These are phyloP conservation scores for Eucalyptus sideroxylon DNA, from an alignment of 345 rosid genomes.

Conservation along the genomic window DNA sequence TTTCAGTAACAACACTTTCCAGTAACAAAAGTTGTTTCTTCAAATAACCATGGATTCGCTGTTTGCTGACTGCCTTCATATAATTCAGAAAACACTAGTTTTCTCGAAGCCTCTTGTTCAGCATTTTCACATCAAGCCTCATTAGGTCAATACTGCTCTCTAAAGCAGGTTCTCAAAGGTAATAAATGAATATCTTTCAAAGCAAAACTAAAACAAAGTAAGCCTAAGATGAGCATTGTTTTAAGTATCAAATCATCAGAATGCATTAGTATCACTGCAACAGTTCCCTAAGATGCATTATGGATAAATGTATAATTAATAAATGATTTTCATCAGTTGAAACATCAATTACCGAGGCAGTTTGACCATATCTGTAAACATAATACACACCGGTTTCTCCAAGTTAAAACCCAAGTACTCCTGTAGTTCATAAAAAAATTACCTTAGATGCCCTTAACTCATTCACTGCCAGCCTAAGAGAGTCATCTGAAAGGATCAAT, in stretches of 20 bases:
- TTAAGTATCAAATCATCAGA: neutral
- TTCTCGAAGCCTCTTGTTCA: too few relatives aligned
- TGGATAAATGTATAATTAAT: neutral
- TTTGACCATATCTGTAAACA: neutral
- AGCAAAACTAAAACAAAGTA: neutral
- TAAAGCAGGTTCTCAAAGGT: neutral
- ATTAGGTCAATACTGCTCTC: neutral
- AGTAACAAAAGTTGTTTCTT: neutral
- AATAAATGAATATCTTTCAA: neutral
- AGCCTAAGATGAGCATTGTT: neutral
- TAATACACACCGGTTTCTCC: neutral
- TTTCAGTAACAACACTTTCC: neutral
- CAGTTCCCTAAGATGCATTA: neutral
- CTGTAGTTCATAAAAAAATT: neutral
- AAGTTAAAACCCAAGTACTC: neutral
- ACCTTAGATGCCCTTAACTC: slow-evolving; percentile 78
- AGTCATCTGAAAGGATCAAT: slow-evolving; percentile 72
- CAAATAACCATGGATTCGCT: too few relatives aligned
- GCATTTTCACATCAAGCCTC: neutral
- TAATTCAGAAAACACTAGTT: too few relatives aligned
- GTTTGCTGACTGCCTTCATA: too few relatives aligned
- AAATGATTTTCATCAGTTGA: neutral
- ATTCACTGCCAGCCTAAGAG: slow-evolving; percentile 76
- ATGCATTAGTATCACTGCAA: neutral
- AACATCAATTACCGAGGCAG: neutral